Conservation (phyloP, 164 flowering plant genomes). For the Liriodendron chinense region DNA sequence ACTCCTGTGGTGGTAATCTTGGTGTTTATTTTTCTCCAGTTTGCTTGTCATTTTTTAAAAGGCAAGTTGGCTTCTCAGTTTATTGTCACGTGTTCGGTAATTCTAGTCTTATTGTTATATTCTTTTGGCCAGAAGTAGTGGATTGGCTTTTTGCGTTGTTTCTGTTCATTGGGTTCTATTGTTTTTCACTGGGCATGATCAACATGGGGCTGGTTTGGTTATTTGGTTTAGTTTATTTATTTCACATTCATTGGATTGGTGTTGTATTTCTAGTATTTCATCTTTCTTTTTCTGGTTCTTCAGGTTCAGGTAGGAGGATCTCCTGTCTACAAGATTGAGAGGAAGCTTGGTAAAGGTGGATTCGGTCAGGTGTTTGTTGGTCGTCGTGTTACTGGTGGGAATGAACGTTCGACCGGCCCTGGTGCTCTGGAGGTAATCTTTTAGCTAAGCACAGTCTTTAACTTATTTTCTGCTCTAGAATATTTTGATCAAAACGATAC, state of each 20-base stretch:
- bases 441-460: neutral
- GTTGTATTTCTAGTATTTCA: neutral
- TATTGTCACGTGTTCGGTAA: too few species aligned
- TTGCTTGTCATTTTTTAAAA: too few species aligned
- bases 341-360: conserved; percentile 95
- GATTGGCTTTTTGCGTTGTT: too few species aligned
- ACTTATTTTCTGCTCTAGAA: neutral
- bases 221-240: neutral
- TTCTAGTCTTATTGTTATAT: too few species aligned
- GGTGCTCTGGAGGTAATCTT: conserved; percentile 61
- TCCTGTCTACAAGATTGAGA: conserved; percentile 73
- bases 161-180: neutral
- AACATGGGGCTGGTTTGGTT: too few species aligned
- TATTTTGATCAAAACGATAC: too few species aligned
- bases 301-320: conserved; percentile 96
- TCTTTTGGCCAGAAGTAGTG: too few species aligned
- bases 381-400: conserved; percentile 74
- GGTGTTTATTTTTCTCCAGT: too few species aligned
- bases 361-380: conserved; percentile 99
- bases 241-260: neutral
- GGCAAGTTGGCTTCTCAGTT: too few species aligned
- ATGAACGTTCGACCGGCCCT: conserved; percentile 57
- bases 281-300: conserved; percentile 2
- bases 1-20: too few species aligned
- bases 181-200: neutral